Evolutionary conservation across 768 basidiomycete species (phyloP).

Genomic region (Xerocomellus dryophilus): DNA sequence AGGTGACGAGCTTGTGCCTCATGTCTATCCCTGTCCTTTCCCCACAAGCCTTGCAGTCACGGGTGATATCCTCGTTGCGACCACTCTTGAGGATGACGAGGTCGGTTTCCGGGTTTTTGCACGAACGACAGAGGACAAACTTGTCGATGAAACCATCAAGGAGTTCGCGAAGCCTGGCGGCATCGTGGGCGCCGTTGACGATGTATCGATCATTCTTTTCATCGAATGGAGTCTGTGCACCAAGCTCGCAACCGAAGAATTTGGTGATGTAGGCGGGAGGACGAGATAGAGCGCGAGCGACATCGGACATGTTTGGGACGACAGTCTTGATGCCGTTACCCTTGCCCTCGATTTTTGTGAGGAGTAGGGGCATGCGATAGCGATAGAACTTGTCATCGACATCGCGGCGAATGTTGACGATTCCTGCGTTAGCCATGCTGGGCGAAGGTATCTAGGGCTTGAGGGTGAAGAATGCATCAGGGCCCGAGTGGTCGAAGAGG

Average conservation of each 20-base stretch:
- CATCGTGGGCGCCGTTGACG: slow-evolving; percentile 95
- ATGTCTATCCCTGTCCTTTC: slow-evolving; percentile 90
- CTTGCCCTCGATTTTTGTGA: slow-evolving; percentile 97
- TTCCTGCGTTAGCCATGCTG: slow-evolving; percentile 79
- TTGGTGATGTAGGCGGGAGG: slow-evolving; percentile 97
- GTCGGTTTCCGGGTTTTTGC: slow-evolving; percentile 99
- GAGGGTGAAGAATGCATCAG: background rate
- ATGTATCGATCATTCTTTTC: slow-evolving; percentile 98
- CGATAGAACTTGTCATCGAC: slow-evolving; percentile 97
- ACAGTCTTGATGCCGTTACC: slow-evolving; percentile 99
- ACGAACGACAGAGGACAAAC: slow-evolving; percentile 93
- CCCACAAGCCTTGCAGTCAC: slow-evolving; percentile 99
- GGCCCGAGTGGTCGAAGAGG: background rate
- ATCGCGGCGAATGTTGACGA: slow-evolving; percentile 93
- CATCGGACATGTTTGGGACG: slow-evolving; percentile 96
- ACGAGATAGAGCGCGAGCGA: slow-evolving; percentile 91
- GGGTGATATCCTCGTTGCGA: slow-evolving; percentile 76
- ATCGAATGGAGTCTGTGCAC: slow-evolving; percentile 94
- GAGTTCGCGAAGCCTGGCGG: slow-evolving; percentile 87
- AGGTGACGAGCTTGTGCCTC: slow-evolving; percentile 94
- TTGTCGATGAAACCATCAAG: slow-evolving; percentile 98
- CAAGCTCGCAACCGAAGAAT: slow-evolving; percentile 98
- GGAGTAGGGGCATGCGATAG: slow-evolving; percentile 94
- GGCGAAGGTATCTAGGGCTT: slow-evolving; percentile 61
- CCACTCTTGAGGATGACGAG: slow-evolving; percentile 85